Conservation (phyloP, 2,329 filamentous ascomycete species). For the Ophiosphaerella korrae region DNA sequence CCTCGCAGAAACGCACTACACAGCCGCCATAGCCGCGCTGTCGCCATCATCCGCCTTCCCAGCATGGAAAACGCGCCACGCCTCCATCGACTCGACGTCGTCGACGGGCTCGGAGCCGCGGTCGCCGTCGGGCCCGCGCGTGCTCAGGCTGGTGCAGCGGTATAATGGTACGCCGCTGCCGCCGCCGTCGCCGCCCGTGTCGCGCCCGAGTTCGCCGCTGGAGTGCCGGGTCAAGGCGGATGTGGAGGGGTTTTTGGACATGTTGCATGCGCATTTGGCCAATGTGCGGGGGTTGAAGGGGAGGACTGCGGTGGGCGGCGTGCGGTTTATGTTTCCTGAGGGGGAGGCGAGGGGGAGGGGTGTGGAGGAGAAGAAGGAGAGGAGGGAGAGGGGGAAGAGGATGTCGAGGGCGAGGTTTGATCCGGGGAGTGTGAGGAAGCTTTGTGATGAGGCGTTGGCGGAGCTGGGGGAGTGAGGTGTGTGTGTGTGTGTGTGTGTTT, state of each 20-base stretch:
- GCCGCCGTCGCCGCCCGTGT: neutral
- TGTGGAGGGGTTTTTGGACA: conserved; percentile 30
- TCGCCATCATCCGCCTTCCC: conserved; percentile 18
- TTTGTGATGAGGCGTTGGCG: conserved; percentile 37
- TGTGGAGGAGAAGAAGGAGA: conserved; percentile 13
- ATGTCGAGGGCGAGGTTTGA: conserved; percentile 33
- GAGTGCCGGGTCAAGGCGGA: conserved; percentile 31
- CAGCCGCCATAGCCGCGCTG: conserved; percentile 34
- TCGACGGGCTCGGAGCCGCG: conserved; percentile 10
- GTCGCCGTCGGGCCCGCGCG: too few species aligned
- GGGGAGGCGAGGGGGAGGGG: conserved; percentile 8
- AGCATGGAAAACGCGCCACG: conserved; percentile 19
- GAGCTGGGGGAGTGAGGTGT: conserved; percentile 19
- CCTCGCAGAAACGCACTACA: conserved; percentile 43
- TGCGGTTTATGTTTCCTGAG: conserved; percentile 18
- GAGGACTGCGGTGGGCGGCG: conserved; percentile 7
- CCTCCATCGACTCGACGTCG: conserved; percentile 26
- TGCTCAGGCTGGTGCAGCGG: too few species aligned
- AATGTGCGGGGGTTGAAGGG: conserved; percentile 32
- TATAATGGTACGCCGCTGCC: too few species aligned
- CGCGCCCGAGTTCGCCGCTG: conserved; percentile 10
- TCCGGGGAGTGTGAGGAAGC: conserved; percentile 25
- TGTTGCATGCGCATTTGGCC: conserved; percentile 36
- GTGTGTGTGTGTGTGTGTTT: neutral
- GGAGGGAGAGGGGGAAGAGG: conserved; percentile 17